phyloP scores from a whole-genome alignment of 768 basidiomycete genomes.

The Candolleomyces eurysporus region DNA sequence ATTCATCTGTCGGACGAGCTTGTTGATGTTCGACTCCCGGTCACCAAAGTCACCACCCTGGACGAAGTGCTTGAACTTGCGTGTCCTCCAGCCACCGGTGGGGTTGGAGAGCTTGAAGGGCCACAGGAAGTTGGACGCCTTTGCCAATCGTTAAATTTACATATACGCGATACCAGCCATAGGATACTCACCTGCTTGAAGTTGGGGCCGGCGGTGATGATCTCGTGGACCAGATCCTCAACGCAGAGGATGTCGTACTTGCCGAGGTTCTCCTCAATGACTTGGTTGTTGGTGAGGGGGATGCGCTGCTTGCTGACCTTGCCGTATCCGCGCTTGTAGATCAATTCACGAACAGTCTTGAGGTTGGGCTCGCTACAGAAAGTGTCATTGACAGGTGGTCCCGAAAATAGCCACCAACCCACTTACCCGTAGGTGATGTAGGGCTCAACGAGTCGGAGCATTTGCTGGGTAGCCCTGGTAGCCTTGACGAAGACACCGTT shows the following conservation, averaged over 20 bases:
- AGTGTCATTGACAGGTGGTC: constrained; percentile 1
- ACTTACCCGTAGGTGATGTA: constrained; percentile 92
- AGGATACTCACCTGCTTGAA: constrained; percentile 81
- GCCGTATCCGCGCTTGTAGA: constrained; percentile 99
- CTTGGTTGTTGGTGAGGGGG: constrained; percentile 87
- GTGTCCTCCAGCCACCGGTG: constrained; percentile 94
- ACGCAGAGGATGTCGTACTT: constrained; percentile 95
- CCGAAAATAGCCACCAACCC: neutral
- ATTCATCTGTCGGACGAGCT: constrained; percentile 95
- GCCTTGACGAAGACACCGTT: constrained; percentile 98
- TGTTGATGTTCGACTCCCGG: constrained; percentile 96
- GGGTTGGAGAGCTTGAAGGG: constrained; percentile 99
- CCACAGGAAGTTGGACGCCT: constrained; percentile 97
- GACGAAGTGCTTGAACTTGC: constrained; percentile 97
- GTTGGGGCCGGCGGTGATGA: constrained; percentile 92
- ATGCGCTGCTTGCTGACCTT: constrained; percentile 98
- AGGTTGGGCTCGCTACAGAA: constrained; percentile 83
- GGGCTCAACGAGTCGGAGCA: constrained; percentile 96
- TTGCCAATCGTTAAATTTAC: neutral
- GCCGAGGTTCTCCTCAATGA: constrained; percentile 90
- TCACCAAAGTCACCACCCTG: constrained; percentile 98
- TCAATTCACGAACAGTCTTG: constrained; percentile 92
- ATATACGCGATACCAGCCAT: too few relatives aligned
- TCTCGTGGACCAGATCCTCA: constrained; percentile 97
- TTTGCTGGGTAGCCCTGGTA: constrained; percentile 93